These are phyloP conservation scores for Quambalaria eucalypti DNA, from an alignment of 1,284 basidiomycete genomes.

Conservation along the genomic window DNA sequence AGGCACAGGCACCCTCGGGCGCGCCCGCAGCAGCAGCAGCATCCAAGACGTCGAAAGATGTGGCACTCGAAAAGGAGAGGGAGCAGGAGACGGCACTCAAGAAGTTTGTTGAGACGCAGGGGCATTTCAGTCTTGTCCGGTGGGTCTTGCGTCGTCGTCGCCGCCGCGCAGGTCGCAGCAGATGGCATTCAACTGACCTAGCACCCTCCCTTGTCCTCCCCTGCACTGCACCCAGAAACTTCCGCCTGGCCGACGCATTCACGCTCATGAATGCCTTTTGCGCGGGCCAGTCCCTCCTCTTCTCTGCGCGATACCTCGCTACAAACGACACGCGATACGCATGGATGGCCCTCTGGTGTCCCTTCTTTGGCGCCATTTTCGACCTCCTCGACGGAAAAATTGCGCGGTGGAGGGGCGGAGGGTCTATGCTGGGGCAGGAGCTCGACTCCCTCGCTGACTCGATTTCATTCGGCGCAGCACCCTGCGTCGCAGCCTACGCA, in stretches of 20 bases:
- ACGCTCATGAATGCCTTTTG: constrained; percentile 99
- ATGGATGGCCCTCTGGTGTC: constrained; percentile 69
- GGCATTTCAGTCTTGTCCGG: constrained; percentile 44
- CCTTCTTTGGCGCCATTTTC: constrained; percentile 91
- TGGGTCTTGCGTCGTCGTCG: constrained; percentile 2
- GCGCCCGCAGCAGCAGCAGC: neutral
- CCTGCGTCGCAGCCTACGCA: constrained; percentile 80
- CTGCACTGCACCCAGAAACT: constrained; percentile 60
- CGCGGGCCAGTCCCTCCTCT: constrained; percentile 89
- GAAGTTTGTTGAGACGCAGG: constrained; percentile 42
- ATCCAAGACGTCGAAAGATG: neutral
- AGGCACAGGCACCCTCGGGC: neutral
- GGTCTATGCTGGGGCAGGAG: constrained; percentile 95
- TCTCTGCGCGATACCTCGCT: constrained; percentile 75
- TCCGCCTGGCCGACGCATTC: constrained; percentile 92
- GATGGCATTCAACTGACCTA: neutral
- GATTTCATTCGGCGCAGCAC: constrained; percentile 94
- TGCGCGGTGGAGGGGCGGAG: constrained; percentile 88
- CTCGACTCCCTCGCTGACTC: constrained; percentile 92
- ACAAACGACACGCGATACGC: constrained; percentile 60
- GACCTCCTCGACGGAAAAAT: constrained; percentile 97
- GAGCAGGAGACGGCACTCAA: constrained; percentile 20
- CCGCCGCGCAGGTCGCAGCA: neutral
- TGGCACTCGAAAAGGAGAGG: constrained; percentile 4
- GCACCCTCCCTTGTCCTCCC: neutral